These are phyloP conservation scores for Scleroderma citrinum DNA, from an alignment of 768 basidiomycete species.

Conservation along the genomic window DNA sequence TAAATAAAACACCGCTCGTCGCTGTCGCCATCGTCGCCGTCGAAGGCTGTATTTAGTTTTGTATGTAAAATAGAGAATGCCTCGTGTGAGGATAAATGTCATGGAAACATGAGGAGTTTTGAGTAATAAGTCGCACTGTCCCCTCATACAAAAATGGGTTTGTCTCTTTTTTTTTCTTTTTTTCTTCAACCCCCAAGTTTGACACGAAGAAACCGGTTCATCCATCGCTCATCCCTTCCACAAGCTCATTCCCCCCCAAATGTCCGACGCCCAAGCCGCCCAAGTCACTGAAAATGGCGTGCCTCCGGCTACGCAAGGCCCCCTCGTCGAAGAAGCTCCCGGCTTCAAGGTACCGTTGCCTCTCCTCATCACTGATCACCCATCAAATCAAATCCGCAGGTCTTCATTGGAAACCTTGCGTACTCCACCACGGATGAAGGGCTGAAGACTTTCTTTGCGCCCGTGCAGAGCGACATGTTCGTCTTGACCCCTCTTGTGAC, in stretches of 20 bases:
- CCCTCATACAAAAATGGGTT: constrained; percentile 33
- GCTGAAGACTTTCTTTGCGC: constrained; percentile 91
- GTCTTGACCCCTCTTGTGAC: constrained; percentile 27
- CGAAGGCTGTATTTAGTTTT: too few species aligned
- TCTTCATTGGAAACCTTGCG: constrained; percentile 94
- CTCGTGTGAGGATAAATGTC: constrained; percentile 17
- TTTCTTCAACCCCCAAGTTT: constrained; percentile 79
- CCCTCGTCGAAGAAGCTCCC: constrained; percentile 59
- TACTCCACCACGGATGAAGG: constrained; percentile 92
- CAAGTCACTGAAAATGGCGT: constrained; percentile 77
- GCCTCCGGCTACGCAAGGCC: constrained; percentile 71
- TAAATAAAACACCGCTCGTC: too few species aligned
- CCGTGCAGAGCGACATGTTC: constrained; percentile 83
- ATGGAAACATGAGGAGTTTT: constrained; percentile 39
- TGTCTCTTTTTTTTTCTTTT: constrained; percentile 28
- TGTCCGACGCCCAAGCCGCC: constrained; percentile 92
- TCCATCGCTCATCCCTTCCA: constrained; percentile 54
- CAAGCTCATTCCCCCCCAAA: constrained; percentile 54
- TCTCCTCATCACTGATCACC: constrained; percentile 15
- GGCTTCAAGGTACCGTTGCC: constrained; percentile 63
- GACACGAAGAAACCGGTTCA: constrained; percentile 83
- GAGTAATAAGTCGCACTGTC: constrained; percentile 14
- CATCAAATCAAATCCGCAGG: constrained; percentile 38
- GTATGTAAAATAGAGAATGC: too few species aligned
- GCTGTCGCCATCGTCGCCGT: too few species aligned